phyloP scores from a whole-genome alignment of 2,329 filamentous ascomycete species.

The Sporothrix globosa region DNA sequence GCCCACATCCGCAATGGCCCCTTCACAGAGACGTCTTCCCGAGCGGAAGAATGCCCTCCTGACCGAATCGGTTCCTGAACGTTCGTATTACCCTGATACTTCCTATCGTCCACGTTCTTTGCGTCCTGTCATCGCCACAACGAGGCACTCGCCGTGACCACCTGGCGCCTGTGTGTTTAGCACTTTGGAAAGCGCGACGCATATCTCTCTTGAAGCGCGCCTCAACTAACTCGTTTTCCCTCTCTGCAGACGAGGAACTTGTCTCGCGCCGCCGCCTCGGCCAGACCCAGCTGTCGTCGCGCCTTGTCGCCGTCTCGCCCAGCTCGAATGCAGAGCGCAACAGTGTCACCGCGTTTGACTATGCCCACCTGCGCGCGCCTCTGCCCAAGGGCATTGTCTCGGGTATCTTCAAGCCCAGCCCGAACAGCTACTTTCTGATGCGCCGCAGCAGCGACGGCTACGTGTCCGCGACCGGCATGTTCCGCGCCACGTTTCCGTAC shows the following conservation, averaged over 20 bases:
- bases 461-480: constrained; percentile 87
- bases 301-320: constrained; percentile 68
- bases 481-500: constrained; percentile 85
- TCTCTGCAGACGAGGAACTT: constrained; percentile 66
- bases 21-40: constrained; percentile 43
- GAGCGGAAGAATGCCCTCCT: constrained; percentile 59
- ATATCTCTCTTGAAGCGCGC: not conserved
- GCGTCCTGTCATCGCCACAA: not conserved
- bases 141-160: not conserved
- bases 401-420: constrained; percentile 87
- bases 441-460: constrained; percentile 82
- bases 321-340: constrained; percentile 72
- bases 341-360: constrained; percentile 85
- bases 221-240: not conserved
- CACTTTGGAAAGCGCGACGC: not conserved
- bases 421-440: constrained; percentile 97
- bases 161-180: not conserved
- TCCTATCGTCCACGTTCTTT: not conserved
- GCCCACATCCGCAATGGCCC: constrained; percentile 36
- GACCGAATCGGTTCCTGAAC: constrained; percentile 54
- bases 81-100: constrained; percentile 45
- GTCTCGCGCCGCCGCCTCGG: constrained; percentile 84
- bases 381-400: constrained; percentile 89
- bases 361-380: constrained; percentile 90
- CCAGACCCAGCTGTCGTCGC: constrained; percentile 86